Conservation (phyloP, 2,329 filamentous ascomycete species). For the Trichophyton equinum region DNA sequence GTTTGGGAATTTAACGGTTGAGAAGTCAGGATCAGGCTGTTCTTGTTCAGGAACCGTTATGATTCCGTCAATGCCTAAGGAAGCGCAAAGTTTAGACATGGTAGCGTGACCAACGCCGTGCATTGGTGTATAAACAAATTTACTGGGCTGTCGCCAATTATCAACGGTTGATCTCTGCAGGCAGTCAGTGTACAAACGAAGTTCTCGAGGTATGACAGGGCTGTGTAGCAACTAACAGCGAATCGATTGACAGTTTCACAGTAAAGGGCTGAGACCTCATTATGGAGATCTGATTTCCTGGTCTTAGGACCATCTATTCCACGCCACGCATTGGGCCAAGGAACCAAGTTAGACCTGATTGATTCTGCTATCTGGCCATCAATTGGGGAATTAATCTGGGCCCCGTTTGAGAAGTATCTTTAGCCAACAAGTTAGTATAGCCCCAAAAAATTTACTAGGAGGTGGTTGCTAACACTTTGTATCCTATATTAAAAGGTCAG, state of each 20-base stretch:
- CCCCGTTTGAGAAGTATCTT: constrained; percentile 50
- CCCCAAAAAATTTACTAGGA: not conserved
- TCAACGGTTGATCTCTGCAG: constrained; percentile 24
- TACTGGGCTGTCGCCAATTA: constrained; percentile 18
- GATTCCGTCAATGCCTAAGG: constrained; percentile 24
- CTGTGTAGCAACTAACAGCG: constrained; percentile 17
- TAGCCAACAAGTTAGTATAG: constrained; percentile 14
- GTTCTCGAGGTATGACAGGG: not conserved
- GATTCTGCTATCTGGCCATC: constrained; percentile 46
- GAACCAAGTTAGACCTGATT: constrained; percentile 44
- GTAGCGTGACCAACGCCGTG: constrained; percentile 29
- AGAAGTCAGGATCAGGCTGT: constrained; percentile 50
- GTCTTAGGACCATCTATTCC: constrained; percentile 34
- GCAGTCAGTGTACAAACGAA: not conserved
- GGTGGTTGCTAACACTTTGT: constrained; percentile 42
- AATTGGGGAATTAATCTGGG: constrained; percentile 52
- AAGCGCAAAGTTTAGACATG: constrained; percentile 24
- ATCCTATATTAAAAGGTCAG: constrained; percentile 28
- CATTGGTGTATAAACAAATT: constrained; percentile 34
- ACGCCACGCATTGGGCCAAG: constrained; percentile 34
- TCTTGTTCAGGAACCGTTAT: constrained; percentile 35
- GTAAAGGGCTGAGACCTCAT: constrained; percentile 21
- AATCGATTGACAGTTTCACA: constrained; percentile 21
- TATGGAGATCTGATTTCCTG: constrained; percentile 20
- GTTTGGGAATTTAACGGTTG: constrained; percentile 53